Base-by-base conservation (phyloP, 2,329 filamentous ascomycete species). In the Fragosphaeria purpurea region DNA sequence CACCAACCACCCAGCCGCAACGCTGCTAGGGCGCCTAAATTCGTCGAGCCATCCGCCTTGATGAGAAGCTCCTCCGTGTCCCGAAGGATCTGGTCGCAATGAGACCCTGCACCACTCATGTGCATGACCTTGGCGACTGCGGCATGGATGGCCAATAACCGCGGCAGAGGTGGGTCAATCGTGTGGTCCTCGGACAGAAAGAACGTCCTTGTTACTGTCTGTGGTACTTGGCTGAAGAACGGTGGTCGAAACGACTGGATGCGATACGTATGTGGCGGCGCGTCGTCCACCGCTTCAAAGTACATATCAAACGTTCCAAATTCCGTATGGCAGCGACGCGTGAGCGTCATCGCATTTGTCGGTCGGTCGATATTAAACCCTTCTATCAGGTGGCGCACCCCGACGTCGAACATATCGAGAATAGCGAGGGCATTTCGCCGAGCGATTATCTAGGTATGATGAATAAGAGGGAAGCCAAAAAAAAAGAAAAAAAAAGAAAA, bases 401-500 rank as follows among this genome's bases (percentile, higher is more conserved):
- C 47, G 8, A 34, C 30, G 34, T 50, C 47, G 33, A 50, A 50
- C 47, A 50, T 50, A 30, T 50, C 42, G 5, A 50, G 35, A n/a
- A 50, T 41, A 11, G 39, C 40, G 7, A 50, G 41, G 7, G 47
- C 47, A 48, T 38, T 48, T 11, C 47, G 35, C 1, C 40, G 40
- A 37, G 47, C 47, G 9, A 5, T 42, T 11, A 31, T 11, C 44
- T 37, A 11, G 7, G 22, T 7, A 11, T 7, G 35, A 7, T 37
- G 7, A 7, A 11, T 11, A 37, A 37, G 11, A 32, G 5, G 13
- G 10, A 7, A 7, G 35, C 35, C 11, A 7, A 7, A 7, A 11
- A 11, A 37, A 7, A 44, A 5, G 10, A 9, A 31, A 4, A 6
- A 41, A 9, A 31, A 22, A 22, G 3, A 3, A 22, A 22, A 22